phyloP scores from a whole-genome alignment of 352 stramenopile genomes.

The Phytophthora crassamura region DNA sequence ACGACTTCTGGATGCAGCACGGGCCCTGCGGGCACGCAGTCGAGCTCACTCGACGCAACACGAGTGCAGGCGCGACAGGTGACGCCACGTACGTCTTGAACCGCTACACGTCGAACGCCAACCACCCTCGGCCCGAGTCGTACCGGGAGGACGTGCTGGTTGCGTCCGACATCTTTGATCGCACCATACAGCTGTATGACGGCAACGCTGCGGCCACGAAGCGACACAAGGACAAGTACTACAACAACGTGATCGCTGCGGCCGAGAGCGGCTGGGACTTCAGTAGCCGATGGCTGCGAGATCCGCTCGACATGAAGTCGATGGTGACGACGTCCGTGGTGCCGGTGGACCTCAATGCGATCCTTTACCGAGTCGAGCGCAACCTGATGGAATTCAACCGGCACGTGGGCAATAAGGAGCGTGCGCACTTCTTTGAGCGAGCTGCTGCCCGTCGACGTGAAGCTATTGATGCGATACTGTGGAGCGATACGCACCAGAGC shows the following conservation, averaged over 20 bases:
- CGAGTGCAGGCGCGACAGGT: constrained; percentile 4
- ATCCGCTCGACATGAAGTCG: constrained; percentile 69
- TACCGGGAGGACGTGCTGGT: constrained; percentile 85
- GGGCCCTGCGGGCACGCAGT: constrained; percentile 69
- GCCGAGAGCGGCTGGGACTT: constrained; percentile 94
- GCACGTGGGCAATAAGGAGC: constrained; percentile 48
- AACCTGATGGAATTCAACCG: constrained; percentile 76
- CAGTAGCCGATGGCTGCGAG: constrained; percentile 82
- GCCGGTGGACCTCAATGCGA: constrained; percentile 87
- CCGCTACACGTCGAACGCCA: constrained; percentile 77
- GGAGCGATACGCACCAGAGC: constrained; percentile 53
- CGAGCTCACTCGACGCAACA: constrained; percentile 45
- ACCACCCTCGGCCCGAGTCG: constrained; percentile 85
- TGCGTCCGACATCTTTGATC: constrained; percentile 68
- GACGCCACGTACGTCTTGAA: constrained; percentile 65
- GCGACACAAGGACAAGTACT: constrained; percentile 74
- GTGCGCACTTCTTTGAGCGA: constrained; percentile 52
- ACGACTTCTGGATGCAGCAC: constrained; percentile 86
- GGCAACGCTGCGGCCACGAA: constrained; percentile 46
- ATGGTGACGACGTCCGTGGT: constrained; percentile 76
- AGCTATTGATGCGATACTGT: constrained; percentile 79
- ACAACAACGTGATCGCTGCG: constrained; percentile 83
- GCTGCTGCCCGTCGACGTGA: constrained; percentile 46
- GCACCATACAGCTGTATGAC: constrained; percentile 37
- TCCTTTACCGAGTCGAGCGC: constrained; percentile 81